Evolutionary conservation across 305 asterid genomes (phyloP).

Genomic region (Solanum hybrid): DNA sequence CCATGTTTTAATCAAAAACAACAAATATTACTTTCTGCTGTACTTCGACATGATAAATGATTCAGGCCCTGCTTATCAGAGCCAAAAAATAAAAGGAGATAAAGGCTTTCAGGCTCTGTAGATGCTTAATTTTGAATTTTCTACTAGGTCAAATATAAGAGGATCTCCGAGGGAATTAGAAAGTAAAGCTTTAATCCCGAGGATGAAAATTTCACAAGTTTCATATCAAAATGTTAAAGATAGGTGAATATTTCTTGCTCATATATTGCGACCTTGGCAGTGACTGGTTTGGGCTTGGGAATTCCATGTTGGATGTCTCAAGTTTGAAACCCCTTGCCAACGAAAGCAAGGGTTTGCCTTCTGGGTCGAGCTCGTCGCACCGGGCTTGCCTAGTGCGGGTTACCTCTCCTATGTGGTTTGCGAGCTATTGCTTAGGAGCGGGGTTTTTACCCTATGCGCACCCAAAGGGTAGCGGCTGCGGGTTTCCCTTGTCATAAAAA

Average conservation of each 20-base stretch:
- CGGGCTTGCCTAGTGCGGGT: too few species aligned
- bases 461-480: too few species aligned
- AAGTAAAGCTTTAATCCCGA: neutral
- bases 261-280: neutral
- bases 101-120: neutral
- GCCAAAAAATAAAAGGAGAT: neutral
- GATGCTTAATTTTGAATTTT: neutral
- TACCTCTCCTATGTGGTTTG: too few species aligned
- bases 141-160: neutral
- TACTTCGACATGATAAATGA: neutral
- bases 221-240: neutral
- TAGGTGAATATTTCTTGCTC: neutral
- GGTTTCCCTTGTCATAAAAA: too few species aligned
- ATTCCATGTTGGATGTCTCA: too few species aligned
- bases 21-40: neutral
- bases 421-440: too few species aligned
- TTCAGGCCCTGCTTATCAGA: neutral
- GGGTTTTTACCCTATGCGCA: too few species aligned
- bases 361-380: constrained; percentile 17
- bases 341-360: too few species aligned
- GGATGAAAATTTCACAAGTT: neutral
- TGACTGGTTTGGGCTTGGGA: too few species aligned
- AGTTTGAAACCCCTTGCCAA: too few species aligned
- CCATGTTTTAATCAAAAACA: neutral
- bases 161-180: neutral